Evolutionary conservation across 768 basidiomycete genomes (phyloP).

Genomic region (Hypholoma sublateritium): DNA sequence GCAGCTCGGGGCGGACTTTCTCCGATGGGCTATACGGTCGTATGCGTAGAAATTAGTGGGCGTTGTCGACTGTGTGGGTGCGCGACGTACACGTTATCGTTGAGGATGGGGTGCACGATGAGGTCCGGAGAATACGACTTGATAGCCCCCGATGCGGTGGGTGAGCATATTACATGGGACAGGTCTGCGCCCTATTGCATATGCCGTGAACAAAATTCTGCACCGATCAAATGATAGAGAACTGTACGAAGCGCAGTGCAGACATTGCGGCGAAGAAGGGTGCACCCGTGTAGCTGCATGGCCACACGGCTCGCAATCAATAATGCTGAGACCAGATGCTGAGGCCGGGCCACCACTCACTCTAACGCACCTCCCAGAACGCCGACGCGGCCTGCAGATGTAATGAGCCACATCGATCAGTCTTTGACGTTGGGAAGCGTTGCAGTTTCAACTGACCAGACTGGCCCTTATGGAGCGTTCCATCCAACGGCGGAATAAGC

Average conservation of each 20-base stretch:
- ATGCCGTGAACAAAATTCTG: neutral
- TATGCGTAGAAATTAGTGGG: neutral
- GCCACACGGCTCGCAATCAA: neutral
- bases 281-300: constrained; percentile 86
- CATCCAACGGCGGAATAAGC: constrained; percentile 89
- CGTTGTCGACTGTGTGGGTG: neutral
- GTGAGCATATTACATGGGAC: constrained; percentile 97
- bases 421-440: too few relatives aligned
- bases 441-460: constrained; percentile 53
- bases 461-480: constrained; percentile 92
- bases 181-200: constrained; percentile 78
- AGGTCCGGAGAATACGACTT: constrained; percentile 97
- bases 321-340: neutral
- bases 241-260: constrained; percentile 76
- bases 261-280: constrained; percentile 95
- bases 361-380: constrained; percentile 93
- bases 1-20: constrained; percentile 49
- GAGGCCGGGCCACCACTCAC: constrained; percentile 46
- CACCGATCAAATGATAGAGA: neutral
- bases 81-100: constrained; percentile 55
- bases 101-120: constrained; percentile 93
- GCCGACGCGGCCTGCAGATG: constrained; percentile 74
- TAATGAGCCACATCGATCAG: neutral
- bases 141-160: constrained; percentile 88
- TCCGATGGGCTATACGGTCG: constrained; percentile 40